Evolutionary conservation across 495 filamentous ascomycete genomes (phyloP).

Genomic region (Cercophora newfieldiana): DNA sequence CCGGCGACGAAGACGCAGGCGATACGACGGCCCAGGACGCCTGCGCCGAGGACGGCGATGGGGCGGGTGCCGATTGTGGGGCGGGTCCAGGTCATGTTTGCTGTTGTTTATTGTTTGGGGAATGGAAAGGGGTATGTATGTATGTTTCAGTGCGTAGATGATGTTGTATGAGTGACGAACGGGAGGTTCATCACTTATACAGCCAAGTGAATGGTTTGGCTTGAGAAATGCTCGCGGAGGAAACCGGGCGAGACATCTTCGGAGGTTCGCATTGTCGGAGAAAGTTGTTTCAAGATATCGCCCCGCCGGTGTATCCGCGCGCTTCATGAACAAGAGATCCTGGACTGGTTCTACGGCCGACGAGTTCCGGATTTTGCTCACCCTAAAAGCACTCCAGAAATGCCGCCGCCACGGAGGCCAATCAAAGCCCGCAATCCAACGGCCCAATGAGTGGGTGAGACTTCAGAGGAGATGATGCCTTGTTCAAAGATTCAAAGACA

Average conservation of each 20-base stretch:
- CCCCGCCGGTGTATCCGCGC: background rate
- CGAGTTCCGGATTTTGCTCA: no score
- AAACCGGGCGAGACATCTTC: background rate
- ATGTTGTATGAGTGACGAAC: background rate
- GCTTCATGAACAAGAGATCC: background rate
- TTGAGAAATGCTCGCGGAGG: background rate
- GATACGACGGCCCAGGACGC: conserved; percentile 27
- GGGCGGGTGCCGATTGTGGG: conserved; percentile 15
- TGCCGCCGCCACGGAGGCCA: no score
- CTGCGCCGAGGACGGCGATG: conserved; percentile 20
- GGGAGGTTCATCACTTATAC: background rate
- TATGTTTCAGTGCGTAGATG: background rate
- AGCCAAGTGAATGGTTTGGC: background rate
- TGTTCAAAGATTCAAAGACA: no score
- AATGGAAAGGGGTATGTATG: background rate
- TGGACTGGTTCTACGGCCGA: background rate
- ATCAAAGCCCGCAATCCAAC: no score
- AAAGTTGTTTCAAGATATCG: background rate
- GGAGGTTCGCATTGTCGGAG: background rate
- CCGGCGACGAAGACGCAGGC: conserved; percentile 18
- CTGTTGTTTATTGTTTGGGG: background rate
- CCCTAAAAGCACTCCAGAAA: no score
- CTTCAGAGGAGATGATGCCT: no score
- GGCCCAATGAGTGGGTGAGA: no score
- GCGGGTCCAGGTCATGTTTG: conserved; percentile 19